Evolutionary conservation across 768 basidiomycete species (phyloP).

Genomic region (Leccinum uliginosum): DNA sequence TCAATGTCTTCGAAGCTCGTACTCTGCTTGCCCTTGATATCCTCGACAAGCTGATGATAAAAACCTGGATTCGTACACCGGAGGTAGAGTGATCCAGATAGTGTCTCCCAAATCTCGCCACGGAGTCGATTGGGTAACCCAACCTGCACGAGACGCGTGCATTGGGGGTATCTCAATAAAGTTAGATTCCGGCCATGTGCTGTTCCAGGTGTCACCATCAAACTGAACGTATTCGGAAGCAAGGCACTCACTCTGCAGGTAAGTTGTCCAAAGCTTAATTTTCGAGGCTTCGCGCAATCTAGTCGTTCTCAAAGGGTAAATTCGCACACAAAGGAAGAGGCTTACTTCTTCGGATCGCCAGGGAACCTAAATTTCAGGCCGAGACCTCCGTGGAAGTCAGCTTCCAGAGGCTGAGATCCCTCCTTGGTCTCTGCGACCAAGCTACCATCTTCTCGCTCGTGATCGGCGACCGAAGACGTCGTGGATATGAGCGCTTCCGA

Average conservation of each 20-base stretch:
- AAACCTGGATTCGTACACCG: conserved; percentile 83
- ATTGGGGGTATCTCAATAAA: conserved; percentile 91
- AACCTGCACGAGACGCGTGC: conserved; percentile 95
- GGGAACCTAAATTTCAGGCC: conserved; percentile 86
- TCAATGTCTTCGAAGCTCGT: conserved; percentile 98
- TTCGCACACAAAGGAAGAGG: conserved; percentile 6
- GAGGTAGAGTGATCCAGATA: conserved; percentile 90
- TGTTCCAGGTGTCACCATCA: conserved; percentile 29
- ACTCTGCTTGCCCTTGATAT: conserved; percentile 72
- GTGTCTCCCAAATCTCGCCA: conserved; percentile 97
- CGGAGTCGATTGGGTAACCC: conserved; percentile 91
- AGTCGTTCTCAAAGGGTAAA: conserved; percentile 9
- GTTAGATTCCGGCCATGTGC: conserved; percentile 95
- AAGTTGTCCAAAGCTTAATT: conserved; percentile 91
- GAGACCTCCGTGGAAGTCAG: conserved; percentile 70
- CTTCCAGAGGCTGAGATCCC: conserved; percentile 40
- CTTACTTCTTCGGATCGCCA: conserved; percentile 87
- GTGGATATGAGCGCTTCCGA: conserved; percentile 80
- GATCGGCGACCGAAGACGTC: conserved; percentile 52
- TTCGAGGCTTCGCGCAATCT: conserved; percentile 90
- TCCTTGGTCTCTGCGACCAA: conserved; percentile 53
- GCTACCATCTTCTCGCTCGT: conserved; percentile 66
- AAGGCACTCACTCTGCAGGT: conserved; percentile 60
- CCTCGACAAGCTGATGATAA: conserved; percentile 70
- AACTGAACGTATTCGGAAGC: not conserved